Evolutionary conservation across 768 basidiomycete species (phyloP).

Genomic region (Leucosporidium creatinivorum): DNA sequence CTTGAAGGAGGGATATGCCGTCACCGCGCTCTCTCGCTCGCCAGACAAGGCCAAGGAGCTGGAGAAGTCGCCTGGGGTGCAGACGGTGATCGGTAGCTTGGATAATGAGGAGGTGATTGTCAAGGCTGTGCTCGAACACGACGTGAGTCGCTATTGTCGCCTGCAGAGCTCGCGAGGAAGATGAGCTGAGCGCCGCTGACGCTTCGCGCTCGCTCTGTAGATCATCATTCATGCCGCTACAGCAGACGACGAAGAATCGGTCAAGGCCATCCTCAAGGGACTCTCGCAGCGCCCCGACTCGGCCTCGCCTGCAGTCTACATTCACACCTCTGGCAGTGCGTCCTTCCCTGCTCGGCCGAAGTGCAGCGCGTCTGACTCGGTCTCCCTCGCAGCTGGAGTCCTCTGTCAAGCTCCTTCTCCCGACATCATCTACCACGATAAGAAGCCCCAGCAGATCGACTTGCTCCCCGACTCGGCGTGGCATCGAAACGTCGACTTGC

Average conservation of each 20-base stretch:
- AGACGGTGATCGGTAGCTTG: slow-evolving; percentile 16
- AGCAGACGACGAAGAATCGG: slow-evolving; percentile 29
- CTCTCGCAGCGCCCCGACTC: slow-evolving; percentile 7
- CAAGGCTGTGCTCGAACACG: slow-evolving; percentile 13
- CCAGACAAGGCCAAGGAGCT: slow-evolving; percentile 19
- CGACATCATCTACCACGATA: slow-evolving; percentile 17
- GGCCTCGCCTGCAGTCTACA: slow-evolving; percentile 21
- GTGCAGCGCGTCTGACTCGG: no score
- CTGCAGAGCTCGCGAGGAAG: not conserved
- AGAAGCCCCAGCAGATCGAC: slow-evolving; percentile 16
- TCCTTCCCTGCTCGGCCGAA: not conserved
- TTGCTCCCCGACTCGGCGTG: slow-evolving; percentile 17
- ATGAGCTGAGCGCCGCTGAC: no score
- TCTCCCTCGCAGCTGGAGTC: slow-evolving; percentile 11
- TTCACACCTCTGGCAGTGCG: slow-evolving; percentile 29
- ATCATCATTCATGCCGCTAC: slow-evolving; percentile 30
- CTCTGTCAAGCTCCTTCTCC: slow-evolving; percentile 4
- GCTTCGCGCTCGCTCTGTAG: not conserved
- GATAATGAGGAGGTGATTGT: slow-evolving; percentile 14
- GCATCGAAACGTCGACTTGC: slow-evolving; percentile 24
- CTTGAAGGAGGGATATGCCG: slow-evolving; percentile 12
- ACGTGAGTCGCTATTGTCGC: slow-evolving; percentile 9
- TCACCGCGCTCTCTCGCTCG: slow-evolving; percentile 14
- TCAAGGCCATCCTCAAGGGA: slow-evolving; percentile 26
- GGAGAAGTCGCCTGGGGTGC: slow-evolving; percentile 12